Conservation (phyloP, 768 basidiomycete species). For the Dentipellis fragilis region DNA sequence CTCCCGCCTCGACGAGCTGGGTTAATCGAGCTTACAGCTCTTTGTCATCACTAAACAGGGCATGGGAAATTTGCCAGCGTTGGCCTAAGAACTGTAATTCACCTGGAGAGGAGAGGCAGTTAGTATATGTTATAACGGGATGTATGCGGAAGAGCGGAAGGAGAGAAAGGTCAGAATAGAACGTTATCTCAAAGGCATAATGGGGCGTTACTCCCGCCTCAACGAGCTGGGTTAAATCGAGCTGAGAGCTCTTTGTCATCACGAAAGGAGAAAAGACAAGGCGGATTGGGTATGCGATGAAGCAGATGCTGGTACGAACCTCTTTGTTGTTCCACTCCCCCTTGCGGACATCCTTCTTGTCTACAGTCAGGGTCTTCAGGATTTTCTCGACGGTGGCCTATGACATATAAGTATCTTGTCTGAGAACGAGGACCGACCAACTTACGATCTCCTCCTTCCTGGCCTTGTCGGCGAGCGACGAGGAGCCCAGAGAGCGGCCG, state of each 20-base stretch:
- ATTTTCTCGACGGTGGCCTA: conserved; percentile 85
- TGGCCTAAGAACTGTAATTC: neutral
- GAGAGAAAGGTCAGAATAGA: conserved; percentile 4
- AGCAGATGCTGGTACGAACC: conserved; percentile 38
- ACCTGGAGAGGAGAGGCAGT: neutral
- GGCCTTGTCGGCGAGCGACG: conserved; percentile 83
- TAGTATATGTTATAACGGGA: neutral
- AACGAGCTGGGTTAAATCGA: conserved; percentile 92
- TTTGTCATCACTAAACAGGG: conserved; percentile 53
- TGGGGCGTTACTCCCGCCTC: conserved; percentile 90
- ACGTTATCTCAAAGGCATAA: conserved; percentile 2
- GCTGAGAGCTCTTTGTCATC: conserved; percentile 79
- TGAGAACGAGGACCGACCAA: conserved; percentile 5
- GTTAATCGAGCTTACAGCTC: conserved; percentile 76
- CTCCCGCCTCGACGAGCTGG: conserved; percentile 95
- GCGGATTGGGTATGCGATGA: neutral
- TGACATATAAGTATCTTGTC: neutral
- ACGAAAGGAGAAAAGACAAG: conserved; percentile 6
- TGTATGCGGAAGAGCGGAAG: neutral
- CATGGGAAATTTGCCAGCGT: neutral
- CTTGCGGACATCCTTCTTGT: conserved; percentile 87
- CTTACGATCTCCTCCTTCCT: conserved; percentile 92
- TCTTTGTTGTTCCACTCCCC: conserved; percentile 95
- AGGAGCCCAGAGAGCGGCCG: conserved; percentile 61
- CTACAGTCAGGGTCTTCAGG: conserved; percentile 63